These are phyloP conservation scores for Apophysomyces elegans DNA, from an alignment of 371 early-diverging fungal species.

Conservation along the genomic window DNA sequence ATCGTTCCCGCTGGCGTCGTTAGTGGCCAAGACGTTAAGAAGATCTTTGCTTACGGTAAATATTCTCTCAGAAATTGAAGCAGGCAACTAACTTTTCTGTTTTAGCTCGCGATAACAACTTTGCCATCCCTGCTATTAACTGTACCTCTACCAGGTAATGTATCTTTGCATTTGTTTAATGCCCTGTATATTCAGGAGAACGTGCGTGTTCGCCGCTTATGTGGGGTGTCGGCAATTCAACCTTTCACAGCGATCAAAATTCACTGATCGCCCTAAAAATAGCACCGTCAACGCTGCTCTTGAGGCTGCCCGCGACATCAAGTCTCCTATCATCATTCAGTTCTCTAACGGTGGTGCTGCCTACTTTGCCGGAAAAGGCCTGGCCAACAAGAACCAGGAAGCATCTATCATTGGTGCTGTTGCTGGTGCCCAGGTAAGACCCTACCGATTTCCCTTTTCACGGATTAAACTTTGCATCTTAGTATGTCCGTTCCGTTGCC, in stretches of 20 bases:
- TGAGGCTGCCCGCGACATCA: constrained; percentile 90
- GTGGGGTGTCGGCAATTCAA: constrained; percentile 8
- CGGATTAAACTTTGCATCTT: not conserved
- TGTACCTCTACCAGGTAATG: constrained; percentile 82
- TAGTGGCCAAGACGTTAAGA: constrained; percentile 80
- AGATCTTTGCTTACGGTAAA: constrained; percentile 5
- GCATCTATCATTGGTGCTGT: constrained; percentile 89
- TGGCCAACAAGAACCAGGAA: constrained; percentile 85
- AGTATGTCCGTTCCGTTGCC: constrained; percentile 83
- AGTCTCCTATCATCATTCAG: constrained; percentile 91
- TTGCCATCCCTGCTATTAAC: constrained; percentile 94
- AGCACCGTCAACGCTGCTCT: constrained; percentile 89
- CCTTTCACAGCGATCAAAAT: not conserved
- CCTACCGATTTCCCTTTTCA: not conserved
- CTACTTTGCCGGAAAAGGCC: constrained; percentile 90
- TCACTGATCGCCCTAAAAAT: constrained; percentile 12
- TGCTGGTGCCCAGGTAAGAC: constrained; percentile 78
- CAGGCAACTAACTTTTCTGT: not conserved
- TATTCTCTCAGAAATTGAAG: not conserved
- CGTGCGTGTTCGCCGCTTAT: not conserved
- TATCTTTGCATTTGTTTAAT: not conserved
- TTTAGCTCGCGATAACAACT: constrained; percentile 74
- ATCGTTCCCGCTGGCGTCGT: constrained; percentile 88
- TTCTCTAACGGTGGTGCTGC: constrained; percentile 93
- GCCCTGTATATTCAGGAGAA: too few relatives aligned